Conservation (phyloP, 2,329 filamentous ascomycete species). For the Aschersonia sp. region DNA sequence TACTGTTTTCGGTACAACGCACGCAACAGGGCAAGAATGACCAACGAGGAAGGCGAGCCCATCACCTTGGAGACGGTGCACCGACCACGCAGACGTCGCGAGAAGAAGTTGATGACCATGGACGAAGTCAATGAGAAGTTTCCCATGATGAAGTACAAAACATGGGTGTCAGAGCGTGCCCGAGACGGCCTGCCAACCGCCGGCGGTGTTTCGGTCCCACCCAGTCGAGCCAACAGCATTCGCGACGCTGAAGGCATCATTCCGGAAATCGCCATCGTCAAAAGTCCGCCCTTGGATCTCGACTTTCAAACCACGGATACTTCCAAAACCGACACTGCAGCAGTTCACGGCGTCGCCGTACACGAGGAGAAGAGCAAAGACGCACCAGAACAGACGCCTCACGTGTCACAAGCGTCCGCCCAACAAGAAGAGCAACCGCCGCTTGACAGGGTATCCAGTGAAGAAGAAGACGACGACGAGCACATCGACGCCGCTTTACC, state of each 20-base stretch:
- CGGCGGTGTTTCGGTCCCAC: slow-evolving; percentile 66
- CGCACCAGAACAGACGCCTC: slow-evolving; percentile 12
- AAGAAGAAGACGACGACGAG: slow-evolving; percentile 59
- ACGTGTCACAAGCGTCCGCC: slow-evolving; percentile 5
- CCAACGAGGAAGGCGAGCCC: slow-evolving; percentile 68
- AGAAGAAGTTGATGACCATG: slow-evolving; percentile 99
- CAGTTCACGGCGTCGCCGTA: slow-evolving; percentile 6
- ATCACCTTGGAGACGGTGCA: slow-evolving; percentile 82
- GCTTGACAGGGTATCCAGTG: slow-evolving; percentile 27
- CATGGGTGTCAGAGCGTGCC: slow-evolving; percentile 74
- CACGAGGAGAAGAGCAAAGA: slow-evolving; percentile 5
- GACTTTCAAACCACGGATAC: slow-evolving; percentile 8
- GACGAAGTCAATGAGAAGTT: slow-evolving; percentile 98
- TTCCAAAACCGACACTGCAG: slow-evolving; percentile 4
- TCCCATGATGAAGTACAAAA: slow-evolving; percentile 91
- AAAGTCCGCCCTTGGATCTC: slow-evolving; percentile 28
- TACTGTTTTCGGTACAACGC: slow-evolving; percentile 99
- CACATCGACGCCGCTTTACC: slow-evolving; percentile 73
- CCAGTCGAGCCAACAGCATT: slow-evolving; percentile 60
- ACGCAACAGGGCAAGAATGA: slow-evolving; percentile 68
- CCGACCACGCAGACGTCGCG: slow-evolving; percentile 69
- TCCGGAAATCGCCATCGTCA: slow-evolving; percentile 21
- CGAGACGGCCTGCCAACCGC: slow-evolving; percentile 69
- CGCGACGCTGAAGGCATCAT: slow-evolving; percentile 48
- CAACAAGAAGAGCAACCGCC: slow-evolving; percentile 8